Evolutionary conservation across 768 basidiomycete species (phyloP).

Genomic region (Antrodiella citrinella): DNA sequence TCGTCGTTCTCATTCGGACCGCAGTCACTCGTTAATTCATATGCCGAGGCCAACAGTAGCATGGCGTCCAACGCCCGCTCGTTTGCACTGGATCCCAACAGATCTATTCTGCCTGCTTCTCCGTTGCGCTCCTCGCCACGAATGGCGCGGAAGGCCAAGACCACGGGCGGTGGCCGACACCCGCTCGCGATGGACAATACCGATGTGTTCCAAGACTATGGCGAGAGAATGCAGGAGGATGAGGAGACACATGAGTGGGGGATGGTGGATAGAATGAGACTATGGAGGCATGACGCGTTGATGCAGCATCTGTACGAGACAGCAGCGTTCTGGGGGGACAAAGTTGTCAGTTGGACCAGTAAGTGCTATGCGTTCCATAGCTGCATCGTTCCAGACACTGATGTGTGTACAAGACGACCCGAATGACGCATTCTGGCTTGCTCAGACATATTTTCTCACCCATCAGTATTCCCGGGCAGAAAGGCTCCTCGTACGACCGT

Average conservation of each 20-base stretch:
- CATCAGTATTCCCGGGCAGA: constrained; percentile 94
- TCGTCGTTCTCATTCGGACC: constrained; percentile 83
- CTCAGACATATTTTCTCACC: constrained; percentile 94
- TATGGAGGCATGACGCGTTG: constrained; percentile 96
- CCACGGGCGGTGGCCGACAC: constrained; percentile 43
- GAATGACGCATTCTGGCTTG: constrained; percentile 99
- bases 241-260: constrained; percentile 67
- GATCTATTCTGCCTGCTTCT: constrained; percentile 68
- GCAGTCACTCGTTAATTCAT: constrained; percentile 65
- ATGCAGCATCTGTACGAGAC: constrained; percentile 98
- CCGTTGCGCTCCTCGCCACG: constrained; percentile 64
- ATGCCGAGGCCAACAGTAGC: constrained; percentile 57
- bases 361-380: constrained; percentile 18
- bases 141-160: constrained; percentile 45
- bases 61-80: constrained; percentile 45
- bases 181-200: constrained; percentile 73
- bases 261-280: constrained; percentile 89
- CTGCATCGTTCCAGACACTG: not conserved
- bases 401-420: constrained; percentile 61
- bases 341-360: constrained; percentile 95
- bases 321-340: constrained; percentile 98
- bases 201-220: constrained; percentile 68
- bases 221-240: constrained; percentile 43
- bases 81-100: constrained; percentile 70
- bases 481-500: constrained; percentile 81